Evolutionary conservation across 257 asterid species (phyloP).

Genomic region (Nemophila menziesii): DNA sequence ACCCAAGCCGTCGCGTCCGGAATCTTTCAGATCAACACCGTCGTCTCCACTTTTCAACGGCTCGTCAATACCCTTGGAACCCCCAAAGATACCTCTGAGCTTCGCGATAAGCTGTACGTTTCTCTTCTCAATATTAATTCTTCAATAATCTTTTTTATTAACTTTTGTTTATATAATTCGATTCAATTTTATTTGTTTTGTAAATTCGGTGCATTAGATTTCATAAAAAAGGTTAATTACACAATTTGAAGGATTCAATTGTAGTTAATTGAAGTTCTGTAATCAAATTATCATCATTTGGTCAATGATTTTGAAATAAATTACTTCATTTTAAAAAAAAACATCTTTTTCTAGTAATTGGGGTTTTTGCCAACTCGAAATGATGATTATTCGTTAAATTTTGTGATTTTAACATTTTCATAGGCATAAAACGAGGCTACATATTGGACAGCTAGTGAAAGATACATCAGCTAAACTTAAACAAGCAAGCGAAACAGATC

Average conservation of each 20-base stretch:
- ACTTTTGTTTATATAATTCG: not conserved
- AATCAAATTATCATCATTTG: too few relatives aligned
- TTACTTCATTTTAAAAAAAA: too few relatives aligned
- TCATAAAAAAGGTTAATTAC: too few relatives aligned
- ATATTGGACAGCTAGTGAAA: conserved; percentile 77
- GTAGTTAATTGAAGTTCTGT: not conserved
- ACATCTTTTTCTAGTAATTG: not conserved
- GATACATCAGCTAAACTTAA: conserved; percentile 75
- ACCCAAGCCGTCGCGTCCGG: conserved; percentile 91
- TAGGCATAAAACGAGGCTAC: conserved; percentile 83
- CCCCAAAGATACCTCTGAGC: conserved; percentile 90
- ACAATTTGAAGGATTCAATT: too few relatives aligned
- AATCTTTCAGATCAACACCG: conserved; percentile 83
- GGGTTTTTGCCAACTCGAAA: not conserved
- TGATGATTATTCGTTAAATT: not conserved
- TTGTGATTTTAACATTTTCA: conserved; percentile 21
- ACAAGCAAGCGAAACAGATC: conserved; percentile 80
- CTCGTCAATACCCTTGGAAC: conserved; percentile 92
- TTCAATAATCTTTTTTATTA: not conserved
- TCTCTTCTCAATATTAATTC: not conserved
- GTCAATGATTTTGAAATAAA: too few relatives aligned
- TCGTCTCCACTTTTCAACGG: conserved; percentile 82
- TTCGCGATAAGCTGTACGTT: conserved; percentile 87
- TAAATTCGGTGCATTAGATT: too few relatives aligned
- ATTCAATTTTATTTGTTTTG: not conserved